phyloP scores from a whole-genome alignment of 441 rosid genomes.

The Populus trichocarpa region DNA sequence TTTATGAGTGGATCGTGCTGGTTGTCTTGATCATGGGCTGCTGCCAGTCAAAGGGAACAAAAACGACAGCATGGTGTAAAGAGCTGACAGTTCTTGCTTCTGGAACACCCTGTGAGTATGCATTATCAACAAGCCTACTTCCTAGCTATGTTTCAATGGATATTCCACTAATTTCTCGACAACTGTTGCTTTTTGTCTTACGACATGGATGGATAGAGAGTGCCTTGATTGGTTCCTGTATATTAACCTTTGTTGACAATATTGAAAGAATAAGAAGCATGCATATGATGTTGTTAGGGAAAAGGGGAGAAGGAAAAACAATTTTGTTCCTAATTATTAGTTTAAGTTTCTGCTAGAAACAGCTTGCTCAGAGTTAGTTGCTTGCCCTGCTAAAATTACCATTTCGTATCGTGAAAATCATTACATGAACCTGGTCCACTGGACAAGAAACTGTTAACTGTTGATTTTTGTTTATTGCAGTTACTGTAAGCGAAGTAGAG shows the following conservation, averaged over 20 bases:
- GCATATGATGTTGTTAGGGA: background rate
- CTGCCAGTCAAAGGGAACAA: constrained; percentile 32
- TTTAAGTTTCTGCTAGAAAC: background rate
- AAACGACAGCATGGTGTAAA: constrained; percentile 46
- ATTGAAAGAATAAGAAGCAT: background rate
- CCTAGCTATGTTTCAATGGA: background rate
- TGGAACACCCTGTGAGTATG: constrained; percentile 63
- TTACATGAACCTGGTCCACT: background rate
- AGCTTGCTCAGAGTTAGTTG: no score
- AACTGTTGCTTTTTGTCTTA: background rate
- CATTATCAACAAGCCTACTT: background rate
- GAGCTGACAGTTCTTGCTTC: constrained; percentile 66
- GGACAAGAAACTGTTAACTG: background rate
- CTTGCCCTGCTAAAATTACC: background rate
- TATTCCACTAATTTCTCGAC: background rate
- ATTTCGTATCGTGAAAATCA: background rate
- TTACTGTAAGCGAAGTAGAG: constrained; percentile 73
- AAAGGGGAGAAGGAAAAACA: background rate
- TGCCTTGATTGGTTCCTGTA: background rate
- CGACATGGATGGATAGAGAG: background rate
- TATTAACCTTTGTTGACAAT: background rate
- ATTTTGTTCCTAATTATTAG: background rate
- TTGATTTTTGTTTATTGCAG: constrained; percentile 33
- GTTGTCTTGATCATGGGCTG: constrained; percentile 42
- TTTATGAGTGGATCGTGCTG: background rate